These are phyloP conservation scores for Mimosa bimucronata DNA, from an alignment of 306 rosid species.

Conservation along the genomic window DNA sequence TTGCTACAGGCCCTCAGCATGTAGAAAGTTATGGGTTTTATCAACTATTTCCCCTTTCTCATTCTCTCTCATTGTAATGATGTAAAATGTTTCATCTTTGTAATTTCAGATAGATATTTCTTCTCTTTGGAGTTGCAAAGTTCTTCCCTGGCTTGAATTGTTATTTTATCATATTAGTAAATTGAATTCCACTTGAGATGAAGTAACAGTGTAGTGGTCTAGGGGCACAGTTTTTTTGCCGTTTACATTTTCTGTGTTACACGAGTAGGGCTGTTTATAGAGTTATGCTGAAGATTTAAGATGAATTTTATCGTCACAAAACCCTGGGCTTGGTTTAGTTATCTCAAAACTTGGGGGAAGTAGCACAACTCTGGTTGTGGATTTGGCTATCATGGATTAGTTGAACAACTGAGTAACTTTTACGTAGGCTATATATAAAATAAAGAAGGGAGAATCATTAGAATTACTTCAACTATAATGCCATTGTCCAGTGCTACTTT, in stretches of 20 bases:
- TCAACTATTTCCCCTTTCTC: background rate
- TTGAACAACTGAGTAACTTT: constrained; percentile 8
- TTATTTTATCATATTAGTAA: background rate
- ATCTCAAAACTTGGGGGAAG: background rate
- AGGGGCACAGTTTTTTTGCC: background rate
- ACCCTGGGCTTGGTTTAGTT: background rate
- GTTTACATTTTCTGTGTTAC: background rate
- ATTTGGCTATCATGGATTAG: constrained; percentile 1
- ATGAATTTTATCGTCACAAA: background rate
- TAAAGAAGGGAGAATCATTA: constrained; percentile 17
- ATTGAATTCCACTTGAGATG: background rate
- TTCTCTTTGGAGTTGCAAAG: background rate
- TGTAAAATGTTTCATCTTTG: background rate
- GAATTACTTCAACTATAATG: constrained; percentile 75
- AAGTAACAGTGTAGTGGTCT: background rate
- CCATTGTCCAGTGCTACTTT: constrained; percentile 76
- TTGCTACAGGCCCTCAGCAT: background rate
- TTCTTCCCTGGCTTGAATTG: constrained; percentile 1
- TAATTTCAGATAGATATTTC: background rate
- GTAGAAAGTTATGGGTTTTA: background rate
- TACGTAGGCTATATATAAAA: constrained; percentile 14
- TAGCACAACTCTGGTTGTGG: background rate
- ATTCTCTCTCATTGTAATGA: background rate
- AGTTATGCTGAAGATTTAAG: background rate
- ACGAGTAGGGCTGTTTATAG: background rate